Base-by-base conservation (phyloP, 2,329 filamentous ascomycete species). In the Trichoderma atrobrunneum region DNA sequence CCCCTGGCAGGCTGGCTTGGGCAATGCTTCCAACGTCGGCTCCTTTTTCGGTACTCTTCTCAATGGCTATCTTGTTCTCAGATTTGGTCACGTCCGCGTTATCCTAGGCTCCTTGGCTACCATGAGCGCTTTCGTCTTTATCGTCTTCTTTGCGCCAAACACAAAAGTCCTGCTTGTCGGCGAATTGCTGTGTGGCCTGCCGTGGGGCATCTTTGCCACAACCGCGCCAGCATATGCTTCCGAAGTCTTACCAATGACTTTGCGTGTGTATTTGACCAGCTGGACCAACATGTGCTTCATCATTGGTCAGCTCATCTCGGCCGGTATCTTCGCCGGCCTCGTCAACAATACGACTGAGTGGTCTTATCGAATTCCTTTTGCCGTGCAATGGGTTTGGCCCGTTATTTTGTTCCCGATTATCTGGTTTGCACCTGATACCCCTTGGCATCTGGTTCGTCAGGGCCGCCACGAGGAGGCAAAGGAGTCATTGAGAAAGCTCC, bases 1-100 rank as follows among this genome's bases (percentile, higher is more conserved):
- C 0, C 74, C 82, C 0, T 89, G 87, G 87, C 86, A 88, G 75
- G 82, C 85, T 3, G 85, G 82, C 0, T 77, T 89, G 0, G 79
- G 79, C 30, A 85, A 85, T 34, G 85, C 81, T 1, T 79, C 83
- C 0, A 78, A 81, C 18, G 81, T 85, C 10, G 87, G 87, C 5
- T 81, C 83, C 16, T 85, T 89, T 24, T 70, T 88, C 3, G 87
- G 87, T 1, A 80, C 85, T 3, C 84, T 16, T 81, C 86, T 43
- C 78, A 80, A 4, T 82, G 85, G 85, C 0, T 84, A 85, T 59
- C 79, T 82, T n/a, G 79, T 80, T 72, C 84, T 83, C 0, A 81
- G 87, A 72, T 78, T 87, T 10, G 81, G 76, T 1, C 80, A 83
- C 0, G 77, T 88, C 43, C 70, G 80, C 0, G 63, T 72, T 28